Evolutionary conservation across 2,329 filamentous ascomycete species (phyloP).

Genomic region (Zymoseptoria tritici): DNA sequence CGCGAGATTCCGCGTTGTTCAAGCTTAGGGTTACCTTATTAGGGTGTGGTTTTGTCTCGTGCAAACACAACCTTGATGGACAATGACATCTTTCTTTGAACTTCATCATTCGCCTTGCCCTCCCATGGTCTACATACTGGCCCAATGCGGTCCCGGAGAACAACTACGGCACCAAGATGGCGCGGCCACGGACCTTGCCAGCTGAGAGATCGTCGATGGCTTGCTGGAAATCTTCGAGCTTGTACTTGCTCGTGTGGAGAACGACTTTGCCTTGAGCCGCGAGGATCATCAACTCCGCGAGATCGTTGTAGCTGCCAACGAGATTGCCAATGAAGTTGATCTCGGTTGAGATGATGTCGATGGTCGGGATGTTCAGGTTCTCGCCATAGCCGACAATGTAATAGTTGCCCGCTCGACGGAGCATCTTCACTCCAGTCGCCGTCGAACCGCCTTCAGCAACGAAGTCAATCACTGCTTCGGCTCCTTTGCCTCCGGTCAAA

Average conservation of each 20-base stretch:
- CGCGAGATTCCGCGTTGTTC: too few species aligned
- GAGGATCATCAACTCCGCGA: constrained; percentile 20
- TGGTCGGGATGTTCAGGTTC: constrained; percentile 17
- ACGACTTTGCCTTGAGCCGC: constrained; percentile 21
- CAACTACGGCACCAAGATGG: constrained; percentile 17
- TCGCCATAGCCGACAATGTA: constrained; percentile 22
- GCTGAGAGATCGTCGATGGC: constrained; percentile 20
- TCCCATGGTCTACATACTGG: neutral
- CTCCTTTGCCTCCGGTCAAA: constrained; percentile 19
- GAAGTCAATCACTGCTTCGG: constrained; percentile 22
- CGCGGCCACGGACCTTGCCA: constrained; percentile 18
- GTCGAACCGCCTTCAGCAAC: constrained; percentile 22
- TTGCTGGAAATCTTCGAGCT: constrained; percentile 21
- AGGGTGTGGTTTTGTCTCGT: neutral
- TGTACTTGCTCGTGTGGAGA: constrained; percentile 21
- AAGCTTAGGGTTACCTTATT: too few species aligned
- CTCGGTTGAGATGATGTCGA: constrained; percentile 23
- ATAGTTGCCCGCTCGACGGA: constrained; percentile 21
- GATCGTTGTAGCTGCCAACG: constrained; percentile 20
- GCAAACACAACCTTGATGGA: neutral
- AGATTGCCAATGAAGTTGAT: constrained; percentile 23
- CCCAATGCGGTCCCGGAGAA: neutral
- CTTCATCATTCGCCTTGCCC: neutral
- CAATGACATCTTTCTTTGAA: neutral
- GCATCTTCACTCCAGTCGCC: constrained; percentile 20